Evolutionary conservation across 306 rosid species (phyloP).

Genomic region (Carpinus fangiana): DNA sequence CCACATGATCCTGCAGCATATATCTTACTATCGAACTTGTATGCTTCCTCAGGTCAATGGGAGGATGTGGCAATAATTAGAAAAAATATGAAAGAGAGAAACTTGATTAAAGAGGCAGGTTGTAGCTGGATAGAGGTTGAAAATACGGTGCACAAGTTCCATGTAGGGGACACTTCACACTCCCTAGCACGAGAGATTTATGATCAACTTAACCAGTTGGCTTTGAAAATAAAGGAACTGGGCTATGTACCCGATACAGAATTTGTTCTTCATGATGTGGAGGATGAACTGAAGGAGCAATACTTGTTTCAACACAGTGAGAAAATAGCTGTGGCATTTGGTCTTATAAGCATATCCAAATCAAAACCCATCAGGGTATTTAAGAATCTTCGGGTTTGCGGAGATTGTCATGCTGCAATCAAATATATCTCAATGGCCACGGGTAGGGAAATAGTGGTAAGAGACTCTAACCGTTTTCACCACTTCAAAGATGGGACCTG

Average conservation of each 20-base stretch:
- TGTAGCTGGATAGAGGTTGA: constrained; percentile 68
- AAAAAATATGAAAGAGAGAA: constrained; percentile 53
- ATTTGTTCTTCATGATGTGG: constrained; percentile 73
- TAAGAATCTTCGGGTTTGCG: constrained; percentile 65
- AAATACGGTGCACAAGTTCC: constrained; percentile 56
- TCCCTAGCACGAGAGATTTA: constrained; percentile 55
- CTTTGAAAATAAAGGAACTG: constrained; percentile 42
- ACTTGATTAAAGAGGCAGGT: constrained; percentile 57
- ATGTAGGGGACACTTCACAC: constrained; percentile 68
- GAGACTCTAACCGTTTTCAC: constrained; percentile 71
- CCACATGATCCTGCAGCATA: constrained; percentile 61
- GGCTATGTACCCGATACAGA: constrained; percentile 61
- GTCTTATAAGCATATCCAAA: constrained; percentile 47
- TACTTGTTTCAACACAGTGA: constrained; percentile 67
- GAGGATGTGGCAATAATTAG: constrained; percentile 57
- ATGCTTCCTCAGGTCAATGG: constrained; percentile 56
- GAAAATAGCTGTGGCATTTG: constrained; percentile 69
- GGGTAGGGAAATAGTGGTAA: constrained; percentile 58
- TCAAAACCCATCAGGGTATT: constrained; percentile 56
- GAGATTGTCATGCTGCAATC: constrained; percentile 64
- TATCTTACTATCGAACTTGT: constrained; percentile 60
- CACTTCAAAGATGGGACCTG: constrained; percentile 61
- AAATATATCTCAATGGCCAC: constrained; percentile 53
- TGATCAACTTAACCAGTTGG: constrained; percentile 47
- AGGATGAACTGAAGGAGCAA: constrained; percentile 62